Evolutionary conservation across 2,329 filamentous ascomycete species (phyloP), one percentile per base, ranked within the genome.

Genomic region (Fusarium aywerte): DNA sequence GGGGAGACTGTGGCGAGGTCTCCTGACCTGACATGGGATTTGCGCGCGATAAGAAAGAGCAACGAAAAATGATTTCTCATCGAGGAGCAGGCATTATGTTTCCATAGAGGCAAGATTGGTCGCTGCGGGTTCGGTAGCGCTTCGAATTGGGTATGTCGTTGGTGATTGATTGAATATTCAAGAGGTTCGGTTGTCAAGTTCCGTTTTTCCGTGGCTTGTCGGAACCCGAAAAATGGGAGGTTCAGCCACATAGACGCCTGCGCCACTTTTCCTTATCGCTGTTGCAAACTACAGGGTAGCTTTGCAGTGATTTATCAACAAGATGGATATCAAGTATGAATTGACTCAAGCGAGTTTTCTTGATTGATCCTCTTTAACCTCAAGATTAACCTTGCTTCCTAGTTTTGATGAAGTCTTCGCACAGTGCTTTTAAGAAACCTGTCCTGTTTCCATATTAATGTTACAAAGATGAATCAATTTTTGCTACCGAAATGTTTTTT

Each of bases 11-110:
- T 45, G 66, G 62, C 23, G 68, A 71, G 31, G 65, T 67, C 55
- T 69, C 68, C 38, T 67, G 69, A 43, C 58, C 67, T 58, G 68
- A 71, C 68, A 71, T 71, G 57, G 62, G 62, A 42, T 50, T 12
- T 39, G 31, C 40, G 65, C 36, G 27, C 38, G 29, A 48, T 23
- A 20, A 54, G 21, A 23, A 21, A 23, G 25, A 47, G 29, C 44
- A 42, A 23, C 12, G n/a, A 44, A 15, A 18, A n/a, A 18, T 21
- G 4, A 23, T 13, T 16, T 27, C 45, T 47, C 47, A 48, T 44
- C 32, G 9, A n/a, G 16, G 23, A 20, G n/a, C 11, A 52, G 33
- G 32, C 40, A 64, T 66, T 27, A 57, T 62, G 23, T 31, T 62
- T 67, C 21, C 40, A 57, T 62, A 31, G 50, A 61, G 16, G 20